Evolutionary conservation across 495 filamentous ascomycete species (phyloP), one percentile per base, ranked within the genome.

Genomic region (Xylaria grammica): DNA sequence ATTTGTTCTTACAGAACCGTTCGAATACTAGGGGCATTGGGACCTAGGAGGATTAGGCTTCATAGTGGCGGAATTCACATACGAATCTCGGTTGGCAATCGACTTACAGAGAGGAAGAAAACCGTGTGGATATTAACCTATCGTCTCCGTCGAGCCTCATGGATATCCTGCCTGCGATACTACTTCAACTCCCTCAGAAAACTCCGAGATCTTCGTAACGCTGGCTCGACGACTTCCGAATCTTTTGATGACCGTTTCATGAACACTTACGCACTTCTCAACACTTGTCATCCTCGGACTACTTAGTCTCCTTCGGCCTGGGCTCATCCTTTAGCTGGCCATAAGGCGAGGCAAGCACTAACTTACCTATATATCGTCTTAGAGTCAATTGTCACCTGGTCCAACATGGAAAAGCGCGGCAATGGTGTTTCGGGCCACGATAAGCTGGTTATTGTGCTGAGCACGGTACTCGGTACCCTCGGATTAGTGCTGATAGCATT

Each of bases 381-480:
- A 26, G 32, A 40, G 4, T 19, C 22, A 51, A 30, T 27, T 13
- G 4, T 15, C 11, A 54, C 45, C 32, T 27, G 8, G 13, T 20
- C 26, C 55, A 65, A 34, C n/a, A 65, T 65, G 69, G 13, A 52
- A 36, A 67, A 50, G 61, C 72, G 29, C 10, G 45, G 24, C 32
- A 48, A 38, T 63, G 46, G 55, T 20, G 53, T 34, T 19, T 60
- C 66, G 3, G 67, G 63, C 29, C 52, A 75, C 69, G 67, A 68
- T 27, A 74, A 65, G 42, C 69, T 79, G 22, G 69, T 75, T 53
- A 80, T 82, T 62, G 73, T 69, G 19, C 72, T 82, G 51, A 80
- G 77, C 67, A 78, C 74, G 17, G 73, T 81, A 9, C 69, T 81
- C 42, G 75, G 78, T 38, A 71, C 72, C 8, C 62, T 76, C 9